Conservation (phyloP, 1,139 yeast species). For the Suhomyces ambrosiae region DNA sequence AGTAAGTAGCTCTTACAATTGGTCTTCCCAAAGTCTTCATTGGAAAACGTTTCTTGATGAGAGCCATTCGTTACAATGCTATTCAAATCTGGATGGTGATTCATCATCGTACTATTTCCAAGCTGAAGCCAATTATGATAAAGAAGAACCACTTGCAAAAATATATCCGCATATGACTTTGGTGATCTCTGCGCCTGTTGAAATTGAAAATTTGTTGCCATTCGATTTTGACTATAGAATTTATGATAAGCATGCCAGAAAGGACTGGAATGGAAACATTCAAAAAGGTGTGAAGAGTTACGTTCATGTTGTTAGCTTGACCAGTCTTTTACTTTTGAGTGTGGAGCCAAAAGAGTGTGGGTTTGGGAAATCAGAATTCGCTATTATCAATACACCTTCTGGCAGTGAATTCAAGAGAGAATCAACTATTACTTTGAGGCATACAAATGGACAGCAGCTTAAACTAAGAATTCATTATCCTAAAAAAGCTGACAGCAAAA, state of each 20-base stretch:
- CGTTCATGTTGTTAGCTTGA: slow-evolving; percentile 79
- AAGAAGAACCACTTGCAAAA: slow-evolving; percentile 65
- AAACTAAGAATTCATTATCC: slow-evolving; percentile 68
- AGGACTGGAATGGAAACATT: slow-evolving; percentile 68
- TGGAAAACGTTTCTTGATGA: slow-evolving; percentile 69
- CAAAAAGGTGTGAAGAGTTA: slow-evolving; percentile 66
- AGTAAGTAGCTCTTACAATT: slow-evolving; percentile 54
- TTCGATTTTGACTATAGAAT: slow-evolving; percentile 75
- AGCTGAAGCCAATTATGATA: slow-evolving; percentile 66
- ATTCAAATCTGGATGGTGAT: slow-evolving; percentile 39
- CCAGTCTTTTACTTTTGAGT: slow-evolving; percentile 68
- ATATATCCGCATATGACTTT: slow-evolving; percentile 86
- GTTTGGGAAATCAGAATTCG: slow-evolving; percentile 73
- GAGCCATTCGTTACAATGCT: slow-evolving; percentile 63
- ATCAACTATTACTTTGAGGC: slow-evolving; percentile 46
- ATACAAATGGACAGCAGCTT: slow-evolving; percentile 67
- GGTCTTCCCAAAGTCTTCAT: slow-evolving; percentile 62
- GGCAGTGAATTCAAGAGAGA: slow-evolving; percentile 62
- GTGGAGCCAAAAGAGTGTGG: slow-evolving; percentile 70
- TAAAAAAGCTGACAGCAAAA: slow-evolving; percentile 47
- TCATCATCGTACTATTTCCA: slow-evolving; percentile 65
- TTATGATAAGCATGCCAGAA: slow-evolving; percentile 73
- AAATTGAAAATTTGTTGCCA: slow-evolving; percentile 83
- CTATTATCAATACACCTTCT: slow-evolving; percentile 68
- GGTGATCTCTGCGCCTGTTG: slow-evolving; percentile 82